Conservation (phyloP, 192 early-diverging fungal genomes). For the Backusella morwellensis region DNA sequence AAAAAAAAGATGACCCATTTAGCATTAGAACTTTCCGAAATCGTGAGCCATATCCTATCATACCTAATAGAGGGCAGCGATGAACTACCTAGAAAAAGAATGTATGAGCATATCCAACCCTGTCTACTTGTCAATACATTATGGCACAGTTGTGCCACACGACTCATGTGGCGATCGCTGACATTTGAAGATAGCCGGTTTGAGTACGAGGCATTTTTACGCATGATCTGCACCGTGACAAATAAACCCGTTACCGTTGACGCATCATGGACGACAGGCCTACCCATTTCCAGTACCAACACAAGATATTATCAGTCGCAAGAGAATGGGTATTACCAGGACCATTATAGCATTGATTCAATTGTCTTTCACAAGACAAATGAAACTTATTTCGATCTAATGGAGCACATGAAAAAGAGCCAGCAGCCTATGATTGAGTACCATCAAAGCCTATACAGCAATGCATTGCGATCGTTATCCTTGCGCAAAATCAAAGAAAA, state of each 20-base stretch:
- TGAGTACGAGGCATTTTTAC: conserved; percentile 22
- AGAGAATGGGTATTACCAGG: not conserved
- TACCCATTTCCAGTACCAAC: not conserved
- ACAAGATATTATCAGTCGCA: not conserved
- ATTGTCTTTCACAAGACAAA: not conserved
- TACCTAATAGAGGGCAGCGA: conserved; percentile 30
- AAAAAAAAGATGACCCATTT: conserved; percentile 9
- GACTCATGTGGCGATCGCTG: conserved; percentile 27
- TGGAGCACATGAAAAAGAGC: not conserved
- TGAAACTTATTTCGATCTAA: not conserved
- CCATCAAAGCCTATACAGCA: conserved; percentile 12
- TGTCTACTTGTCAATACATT: conserved; percentile 27
- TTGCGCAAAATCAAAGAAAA: conserved; percentile 39
- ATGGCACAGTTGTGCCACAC: conserved; percentile 36
- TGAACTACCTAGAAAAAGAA: not conserved
- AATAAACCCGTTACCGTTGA: conserved; percentile 11
- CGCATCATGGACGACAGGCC: not conserved
- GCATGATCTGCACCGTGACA: not conserved
- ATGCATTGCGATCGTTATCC: conserved; percentile 16
- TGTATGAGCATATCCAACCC: conserved; percentile 18
- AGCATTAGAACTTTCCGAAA: conserved; percentile 41
- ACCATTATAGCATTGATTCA: not conserved
- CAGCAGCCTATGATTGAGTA: not conserved
- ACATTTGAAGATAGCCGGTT: conserved; percentile 30
- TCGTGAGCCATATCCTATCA: conserved; percentile 44